Evolutionary conservation across 306 rosid species (phyloP).

Genomic region (Inga laurina): DNA sequence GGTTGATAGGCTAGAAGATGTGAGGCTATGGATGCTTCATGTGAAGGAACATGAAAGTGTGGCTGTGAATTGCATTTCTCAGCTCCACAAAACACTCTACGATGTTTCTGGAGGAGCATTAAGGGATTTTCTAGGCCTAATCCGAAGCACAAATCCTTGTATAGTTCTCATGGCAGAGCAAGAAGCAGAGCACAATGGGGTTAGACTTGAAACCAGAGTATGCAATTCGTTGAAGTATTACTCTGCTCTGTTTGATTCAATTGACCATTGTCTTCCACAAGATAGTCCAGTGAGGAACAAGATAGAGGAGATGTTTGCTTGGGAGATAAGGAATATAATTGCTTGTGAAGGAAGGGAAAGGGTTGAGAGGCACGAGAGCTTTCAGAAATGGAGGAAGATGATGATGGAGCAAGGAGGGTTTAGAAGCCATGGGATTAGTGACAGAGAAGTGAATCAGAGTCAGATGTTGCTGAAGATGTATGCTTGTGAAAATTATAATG

Average conservation of each 20-base stretch:
- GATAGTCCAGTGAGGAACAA: constrained; percentile 63
- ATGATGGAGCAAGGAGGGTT: constrained; percentile 82
- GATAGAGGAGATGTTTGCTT: constrained; percentile 78
- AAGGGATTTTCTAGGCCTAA: constrained; percentile 76
- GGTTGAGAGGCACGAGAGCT: constrained; percentile 80
- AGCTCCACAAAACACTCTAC: constrained; percentile 82
- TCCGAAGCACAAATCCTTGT: constrained; percentile 82
- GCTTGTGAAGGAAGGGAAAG: constrained; percentile 92
- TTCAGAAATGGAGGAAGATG: constrained; percentile 77
- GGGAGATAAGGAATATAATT: constrained; percentile 80
- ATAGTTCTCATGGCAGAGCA: constrained; percentile 75
- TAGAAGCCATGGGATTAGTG: constrained; percentile 48
- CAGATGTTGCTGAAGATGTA: constrained; percentile 81
- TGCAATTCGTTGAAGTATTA: constrained; percentile 69
- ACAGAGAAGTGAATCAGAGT: constrained; percentile 72
- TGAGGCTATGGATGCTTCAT: constrained; percentile 98
- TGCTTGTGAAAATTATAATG: constrained; percentile 48
- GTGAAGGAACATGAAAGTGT: constrained; percentile 90
- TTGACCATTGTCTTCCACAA: constrained; percentile 59
- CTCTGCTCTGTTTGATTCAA: constrained; percentile 73
- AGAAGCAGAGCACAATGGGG: constrained; percentile 79
- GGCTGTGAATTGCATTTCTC: constrained; percentile 79
- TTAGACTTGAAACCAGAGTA: constrained; percentile 64
- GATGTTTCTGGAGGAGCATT: constrained; percentile 69
- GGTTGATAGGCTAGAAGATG: constrained; percentile 95